Base-by-base conservation (phyloP, 257 asterid genomes). In the Fraxinus pennsylvanica region DNA sequence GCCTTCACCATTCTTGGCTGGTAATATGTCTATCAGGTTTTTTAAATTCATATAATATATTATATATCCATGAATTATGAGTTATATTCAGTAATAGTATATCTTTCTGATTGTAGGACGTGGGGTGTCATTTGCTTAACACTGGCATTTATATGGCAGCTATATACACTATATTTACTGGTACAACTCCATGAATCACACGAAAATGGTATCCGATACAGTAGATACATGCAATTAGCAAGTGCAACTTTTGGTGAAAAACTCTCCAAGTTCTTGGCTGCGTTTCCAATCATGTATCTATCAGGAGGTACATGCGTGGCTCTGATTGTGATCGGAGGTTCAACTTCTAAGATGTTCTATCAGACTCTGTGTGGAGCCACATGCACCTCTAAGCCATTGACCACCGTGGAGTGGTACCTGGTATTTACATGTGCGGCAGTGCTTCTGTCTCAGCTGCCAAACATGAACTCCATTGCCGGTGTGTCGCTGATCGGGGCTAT, bases 401-500 rank as follows among this genome's bases (percentile, higher is more conserved):
- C 95, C n/a, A 82, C 45, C 45, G 94, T 79, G 8, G 97, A 94
- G 82, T 94, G 98, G 98, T 94, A 90, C 88, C 80, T 94, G 39
- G 90, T 94, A 9, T 94, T 94, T 50, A 91, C 97, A 0, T 91
- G 94, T 66, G 92, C 78, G 21, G 97, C 97, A 14, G 95, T 92
- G 66, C 45, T 92, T 38, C 81, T 94, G 13, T 89, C 97, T 29
- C 98, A 94, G 87, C 88, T 94, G 10, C 98, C 98, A 5, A 92
- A 94, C 81, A 72, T 94, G 88, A 94, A 94, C 84, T 94, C 97
- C 50, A 91, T 92, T 9, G 99, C 99, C 36, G 97, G 99, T 33
- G 87, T 94, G 0, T 94, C 99, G 0, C 73, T 94, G 50, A 45
- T 94, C 50, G 97, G 97, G 1, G 87, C 96, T 3, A 70, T 94